Evolutionary conservation across 371 early-diverging fungal species (phyloP).

Genomic region (Umbelopsis sp.): DNA sequence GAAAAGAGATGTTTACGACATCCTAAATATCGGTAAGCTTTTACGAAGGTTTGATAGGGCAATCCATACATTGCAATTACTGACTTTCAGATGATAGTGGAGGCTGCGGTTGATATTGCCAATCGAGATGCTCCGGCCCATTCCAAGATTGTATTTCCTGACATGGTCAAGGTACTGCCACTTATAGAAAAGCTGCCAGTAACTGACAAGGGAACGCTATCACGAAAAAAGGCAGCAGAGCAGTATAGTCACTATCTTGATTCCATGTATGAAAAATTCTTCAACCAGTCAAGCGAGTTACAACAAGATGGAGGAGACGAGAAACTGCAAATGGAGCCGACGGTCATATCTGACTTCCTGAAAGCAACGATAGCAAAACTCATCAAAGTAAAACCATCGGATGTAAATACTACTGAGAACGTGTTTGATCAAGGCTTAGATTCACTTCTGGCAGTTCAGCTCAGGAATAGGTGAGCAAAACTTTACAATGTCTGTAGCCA

Average conservation of each 20-base stretch:
- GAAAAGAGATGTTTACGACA: slow-evolving; percentile 26
- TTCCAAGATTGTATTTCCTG: slow-evolving; percentile 32
- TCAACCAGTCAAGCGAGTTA: background rate
- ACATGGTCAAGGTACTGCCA: slow-evolving; percentile 47
- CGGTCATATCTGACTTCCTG: background rate
- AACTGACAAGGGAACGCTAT: slow-evolving; percentile 40
- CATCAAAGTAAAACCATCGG: slow-evolving; percentile 4
- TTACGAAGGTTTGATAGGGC: background rate
- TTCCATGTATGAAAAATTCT: slow-evolving; percentile 32
- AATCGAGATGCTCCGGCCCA: slow-evolving; percentile 40
- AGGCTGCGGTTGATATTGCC: slow-evolving; percentile 32
- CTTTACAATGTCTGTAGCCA: background rate
- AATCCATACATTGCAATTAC: background rate
- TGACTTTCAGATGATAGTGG: slow-evolving; percentile 13
- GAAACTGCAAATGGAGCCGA: background rate
- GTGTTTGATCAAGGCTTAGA: slow-evolving; percentile 32
- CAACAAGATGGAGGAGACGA: background rate
- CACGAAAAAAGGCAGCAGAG: slow-evolving; percentile 27
- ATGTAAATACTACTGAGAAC: slow-evolving; percentile 15
- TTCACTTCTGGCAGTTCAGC: slow-evolving; percentile 25
- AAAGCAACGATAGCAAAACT: background rate
- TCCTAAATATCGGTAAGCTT: slow-evolving; percentile 23
- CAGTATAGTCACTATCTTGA: slow-evolving; percentile 30
- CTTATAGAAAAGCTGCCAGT: slow-evolving; percentile 25
- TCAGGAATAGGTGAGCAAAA: slow-evolving; percentile 18